Conservation (phyloP, 192 early-diverging fungal species). For the Mortierella claussenii region DNA sequence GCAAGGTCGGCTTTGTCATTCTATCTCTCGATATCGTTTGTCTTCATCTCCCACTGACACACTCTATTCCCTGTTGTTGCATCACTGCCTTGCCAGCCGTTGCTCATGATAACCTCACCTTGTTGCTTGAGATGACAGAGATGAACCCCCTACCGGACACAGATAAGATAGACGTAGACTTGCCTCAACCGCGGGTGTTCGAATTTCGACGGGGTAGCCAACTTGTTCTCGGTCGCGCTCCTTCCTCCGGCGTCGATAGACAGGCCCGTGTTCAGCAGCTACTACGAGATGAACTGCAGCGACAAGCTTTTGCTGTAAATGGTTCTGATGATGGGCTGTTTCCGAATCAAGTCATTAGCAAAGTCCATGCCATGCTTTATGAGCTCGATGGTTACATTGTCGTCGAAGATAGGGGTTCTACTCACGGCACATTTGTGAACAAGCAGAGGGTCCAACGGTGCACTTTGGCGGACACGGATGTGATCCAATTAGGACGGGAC, state of each 20-base stretch:
- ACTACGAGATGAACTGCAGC: not conserved
- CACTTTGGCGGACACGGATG: constrained; percentile 13
- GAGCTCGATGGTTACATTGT: constrained; percentile 21
- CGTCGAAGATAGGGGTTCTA: constrained; percentile 25
- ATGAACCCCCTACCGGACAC: too few relatives aligned
- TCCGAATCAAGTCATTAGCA: constrained; percentile 39
- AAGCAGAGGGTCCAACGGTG: not conserved
- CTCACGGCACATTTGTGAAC: constrained; percentile 41
- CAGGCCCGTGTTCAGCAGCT: constrained; percentile 2
- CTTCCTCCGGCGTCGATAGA: constrained; percentile 10
- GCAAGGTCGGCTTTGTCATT: too few relatives aligned
- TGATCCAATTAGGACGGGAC: constrained; percentile 12
- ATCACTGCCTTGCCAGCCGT: too few relatives aligned
- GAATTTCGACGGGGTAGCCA: constrained; percentile 5
- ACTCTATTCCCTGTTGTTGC: too few relatives aligned
- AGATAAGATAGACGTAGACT: too few relatives aligned
- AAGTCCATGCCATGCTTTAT: constrained; percentile 18
- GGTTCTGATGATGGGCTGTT: constrained; percentile 28
- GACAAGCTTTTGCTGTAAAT: constrained; percentile 9
- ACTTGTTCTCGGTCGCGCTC: constrained; percentile 19
- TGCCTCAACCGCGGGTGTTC: constrained; percentile 15
- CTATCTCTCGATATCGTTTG: too few relatives aligned
- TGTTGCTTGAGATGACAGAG: too few relatives aligned
- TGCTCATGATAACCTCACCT: too few relatives aligned
- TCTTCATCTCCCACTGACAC: too few relatives aligned